phyloP scores from a whole-genome alignment of 805 yeast genomes.

The Lipomyces mesembrius region DNA sequence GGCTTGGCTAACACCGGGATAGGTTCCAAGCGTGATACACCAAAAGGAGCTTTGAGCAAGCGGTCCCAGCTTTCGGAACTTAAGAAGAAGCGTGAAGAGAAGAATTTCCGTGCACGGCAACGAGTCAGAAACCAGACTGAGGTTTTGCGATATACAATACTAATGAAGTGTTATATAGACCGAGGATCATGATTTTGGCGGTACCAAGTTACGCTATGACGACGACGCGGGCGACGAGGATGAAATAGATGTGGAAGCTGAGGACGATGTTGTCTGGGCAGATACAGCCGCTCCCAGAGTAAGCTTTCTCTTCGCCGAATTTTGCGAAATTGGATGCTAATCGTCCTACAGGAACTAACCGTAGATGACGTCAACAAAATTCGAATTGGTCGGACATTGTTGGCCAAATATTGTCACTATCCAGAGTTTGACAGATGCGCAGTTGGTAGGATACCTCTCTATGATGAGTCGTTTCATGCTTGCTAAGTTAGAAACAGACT shows the following conservation, averaged over 20 bases:
- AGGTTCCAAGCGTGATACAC: constrained; percentile 48
- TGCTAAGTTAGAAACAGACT: constrained; percentile 37
- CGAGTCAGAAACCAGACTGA: constrained; percentile 3
- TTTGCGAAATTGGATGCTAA: constrained; percentile 5
- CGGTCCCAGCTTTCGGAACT: constrained; percentile 69
- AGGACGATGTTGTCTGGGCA: constrained; percentile 46
- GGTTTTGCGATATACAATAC: neutral
- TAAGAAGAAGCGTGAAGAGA: constrained; percentile 74
- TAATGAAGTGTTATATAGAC: constrained; percentile 42
- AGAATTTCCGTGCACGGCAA: constrained; percentile 37
- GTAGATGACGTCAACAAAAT: constrained; percentile 71
- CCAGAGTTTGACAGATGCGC: constrained; percentile 76
- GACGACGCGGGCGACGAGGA: constrained; percentile 51
- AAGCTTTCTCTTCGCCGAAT: neutral
- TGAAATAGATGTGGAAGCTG: constrained; percentile 52
- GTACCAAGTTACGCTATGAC: constrained; percentile 53
- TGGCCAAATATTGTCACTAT: constrained; percentile 76
- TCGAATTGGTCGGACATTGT: constrained; percentile 75
- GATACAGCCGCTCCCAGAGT: constrained; percentile 16
- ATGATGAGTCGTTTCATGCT: neutral
- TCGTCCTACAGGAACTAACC: constrained; percentile 50
- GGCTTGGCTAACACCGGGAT: constrained; percentile 33
- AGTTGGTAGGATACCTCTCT: constrained; percentile 50
- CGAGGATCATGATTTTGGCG: constrained; percentile 46
- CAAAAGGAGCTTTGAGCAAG: constrained; percentile 50